phyloP scores from a whole-genome alignment of 2,329 filamentous ascomycete genomes.

The Stromatinia cepivora region DNA sequence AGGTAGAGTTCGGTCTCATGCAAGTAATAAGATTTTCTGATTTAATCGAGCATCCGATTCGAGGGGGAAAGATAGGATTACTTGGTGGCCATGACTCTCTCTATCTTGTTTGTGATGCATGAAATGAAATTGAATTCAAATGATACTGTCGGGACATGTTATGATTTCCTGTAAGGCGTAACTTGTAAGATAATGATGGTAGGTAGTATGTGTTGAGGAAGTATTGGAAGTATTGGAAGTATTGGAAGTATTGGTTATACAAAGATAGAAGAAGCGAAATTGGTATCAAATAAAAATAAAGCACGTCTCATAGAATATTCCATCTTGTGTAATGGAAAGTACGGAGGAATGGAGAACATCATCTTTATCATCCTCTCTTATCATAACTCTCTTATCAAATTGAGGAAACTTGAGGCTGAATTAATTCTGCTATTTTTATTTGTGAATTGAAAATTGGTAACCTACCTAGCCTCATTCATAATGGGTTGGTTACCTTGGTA shows the following conservation, averaged over 20 bases:
- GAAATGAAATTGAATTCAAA: not conserved
- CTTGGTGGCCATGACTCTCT: slow-evolving; percentile 17
- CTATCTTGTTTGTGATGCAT: slow-evolving; percentile 2
- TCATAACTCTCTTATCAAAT: not conserved
- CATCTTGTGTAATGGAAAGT: slow-evolving; percentile 10
- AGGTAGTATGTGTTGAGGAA: slow-evolving; percentile 33
- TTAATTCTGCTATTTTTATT: not conserved
- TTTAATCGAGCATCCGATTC: slow-evolving; percentile 27
- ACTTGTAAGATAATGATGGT: not conserved
- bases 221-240: no score
- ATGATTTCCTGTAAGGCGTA: not conserved
- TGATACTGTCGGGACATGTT: not conserved
- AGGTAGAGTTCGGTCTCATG: slow-evolving; percentile 7
- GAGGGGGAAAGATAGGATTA: slow-evolving; percentile 26
- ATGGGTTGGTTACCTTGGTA: no score
- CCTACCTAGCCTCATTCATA: no score
- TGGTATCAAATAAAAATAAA: slow-evolving; percentile 32
- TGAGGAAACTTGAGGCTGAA: slow-evolving; percentile 1
- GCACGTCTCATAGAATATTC: slow-evolving; percentile 31
- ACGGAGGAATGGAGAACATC: not conserved
- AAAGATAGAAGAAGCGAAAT: slow-evolving; percentile 6
- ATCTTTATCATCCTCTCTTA: not conserved
- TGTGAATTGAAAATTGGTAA: not conserved
- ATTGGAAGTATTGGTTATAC: slow-evolving; percentile 35
- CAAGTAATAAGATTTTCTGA: slow-evolving; percentile 23